These are phyloP conservation scores for Cucurbita ficifolia DNA, from an alignment of 306 rosid species.

Conservation along the genomic window DNA sequence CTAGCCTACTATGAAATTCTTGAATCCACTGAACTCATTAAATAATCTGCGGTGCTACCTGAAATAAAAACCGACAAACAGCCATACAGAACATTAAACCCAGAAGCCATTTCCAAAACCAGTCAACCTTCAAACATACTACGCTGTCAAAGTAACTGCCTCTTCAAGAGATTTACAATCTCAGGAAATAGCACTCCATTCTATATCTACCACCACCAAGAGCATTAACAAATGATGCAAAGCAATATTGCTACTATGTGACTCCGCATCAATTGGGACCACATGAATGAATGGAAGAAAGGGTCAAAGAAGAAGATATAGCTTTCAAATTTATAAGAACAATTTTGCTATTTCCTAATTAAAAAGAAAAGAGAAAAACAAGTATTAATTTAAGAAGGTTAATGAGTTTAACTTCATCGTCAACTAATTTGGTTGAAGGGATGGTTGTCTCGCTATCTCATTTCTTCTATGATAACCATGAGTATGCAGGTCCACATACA, in stretches of 20 bases:
- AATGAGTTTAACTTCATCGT: not conserved
- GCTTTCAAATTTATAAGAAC: not conserved
- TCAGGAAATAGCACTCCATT: not conserved
- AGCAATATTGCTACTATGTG: not conserved
- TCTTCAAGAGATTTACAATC: not conserved
- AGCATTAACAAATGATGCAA: not conserved
- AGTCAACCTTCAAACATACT: not conserved
- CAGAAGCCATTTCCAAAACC: not conserved
- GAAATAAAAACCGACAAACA: not conserved
- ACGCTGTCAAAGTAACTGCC: not conserved
- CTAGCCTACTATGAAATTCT: not conserved
- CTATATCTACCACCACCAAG: not conserved
- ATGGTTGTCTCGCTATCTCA: not conserved
- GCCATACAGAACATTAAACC: not conserved
- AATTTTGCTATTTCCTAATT: not conserved
- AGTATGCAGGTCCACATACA: not conserved
- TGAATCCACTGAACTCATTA: not conserved
- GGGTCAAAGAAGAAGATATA: not conserved
- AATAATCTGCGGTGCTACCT: not conserved
- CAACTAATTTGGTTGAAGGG: not conserved
- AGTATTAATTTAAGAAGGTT: not conserved
- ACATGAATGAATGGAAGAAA: not conserved
- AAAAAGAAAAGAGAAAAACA: not conserved
- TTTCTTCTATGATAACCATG: not conserved
- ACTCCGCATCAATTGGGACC: not conserved